Conservation (phyloP, 1,139 yeast genomes). For the Nakaseomyces nivariensis region DNA sequence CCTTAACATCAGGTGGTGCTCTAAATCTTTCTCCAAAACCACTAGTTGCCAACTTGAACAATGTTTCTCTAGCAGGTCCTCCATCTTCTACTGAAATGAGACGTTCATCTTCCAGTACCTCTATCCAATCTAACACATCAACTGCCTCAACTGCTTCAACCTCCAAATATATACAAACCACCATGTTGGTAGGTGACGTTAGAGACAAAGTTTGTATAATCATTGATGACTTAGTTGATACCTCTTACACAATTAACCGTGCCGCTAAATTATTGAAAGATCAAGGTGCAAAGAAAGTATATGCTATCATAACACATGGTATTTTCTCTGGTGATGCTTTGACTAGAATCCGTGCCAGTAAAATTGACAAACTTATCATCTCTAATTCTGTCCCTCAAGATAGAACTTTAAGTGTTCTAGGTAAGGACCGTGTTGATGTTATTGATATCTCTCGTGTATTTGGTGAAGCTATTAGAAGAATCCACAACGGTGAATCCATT, state of each 20-base stretch:
- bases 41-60: slow-evolving; percentile 13
- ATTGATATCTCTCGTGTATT: slow-evolving; percentile 80
- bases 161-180: slow-evolving; percentile 30
- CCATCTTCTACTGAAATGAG: slow-evolving; percentile 4
- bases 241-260: slow-evolving; percentile 82
- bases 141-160: slow-evolving; percentile 8
- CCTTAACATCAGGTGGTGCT: slow-evolving; percentile 26
- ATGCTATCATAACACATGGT: slow-evolving; percentile 88
- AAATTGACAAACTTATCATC: slow-evolving; percentile 75
- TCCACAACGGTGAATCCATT: slow-evolving; percentile 94
- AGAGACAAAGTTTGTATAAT: slow-evolving; percentile 73
- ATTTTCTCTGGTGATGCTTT: slow-evolving; percentile 88
- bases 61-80: slow-evolving; percentile 1
- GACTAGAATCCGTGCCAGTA: slow-evolving; percentile 53
- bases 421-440: slow-evolving; percentile 61
- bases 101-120: slow-evolving; percentile 3
- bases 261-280: slow-evolving; percentile 88
- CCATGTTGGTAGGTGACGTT: slow-evolving; percentile 93
- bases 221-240: slow-evolving; percentile 88
- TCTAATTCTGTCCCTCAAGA: slow-evolving; percentile 92
- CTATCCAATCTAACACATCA: background rate
- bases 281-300: slow-evolving; percentile 81
- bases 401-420: slow-evolving; percentile 35
- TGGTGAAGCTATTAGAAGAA: slow-evolving; percentile 91
- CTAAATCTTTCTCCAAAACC: slow-evolving; percentile 22